phyloP scores from a whole-genome alignment of 768 basidiomycete genomes.

The Tricholoma matsutake region DNA sequence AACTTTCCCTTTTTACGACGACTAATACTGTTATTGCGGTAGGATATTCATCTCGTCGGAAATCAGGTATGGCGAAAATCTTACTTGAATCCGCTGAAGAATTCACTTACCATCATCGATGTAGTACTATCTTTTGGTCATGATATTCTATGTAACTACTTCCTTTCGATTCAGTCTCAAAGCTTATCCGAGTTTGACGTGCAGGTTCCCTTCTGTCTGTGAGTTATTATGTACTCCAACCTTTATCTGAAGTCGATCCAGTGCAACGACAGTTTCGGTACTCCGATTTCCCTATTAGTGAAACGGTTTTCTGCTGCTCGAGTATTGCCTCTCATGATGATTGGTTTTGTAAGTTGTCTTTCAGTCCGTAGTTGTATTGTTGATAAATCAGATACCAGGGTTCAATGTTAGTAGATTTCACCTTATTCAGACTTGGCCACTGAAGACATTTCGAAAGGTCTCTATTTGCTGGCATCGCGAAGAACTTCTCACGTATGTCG shows the following conservation, averaged over 20 bases:
- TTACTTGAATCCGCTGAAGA: background rate
- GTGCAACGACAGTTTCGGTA: slow-evolving; percentile 36
- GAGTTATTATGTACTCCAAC: slow-evolving; percentile 11
- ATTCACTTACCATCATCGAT: background rate
- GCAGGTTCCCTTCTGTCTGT: slow-evolving; percentile 46
- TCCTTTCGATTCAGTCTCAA: background rate
- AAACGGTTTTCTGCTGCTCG: slow-evolving; percentile 46
- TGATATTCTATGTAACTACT: slow-evolving; percentile 40
- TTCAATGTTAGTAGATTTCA: slow-evolving; percentile 31
- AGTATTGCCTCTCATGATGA: slow-evolving; percentile 46
- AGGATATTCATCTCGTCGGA: slow-evolving; percentile 42
- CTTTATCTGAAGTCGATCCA: background rate
- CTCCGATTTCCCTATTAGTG: slow-evolving; percentile 47
- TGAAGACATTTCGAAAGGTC: slow-evolving; percentile 28
- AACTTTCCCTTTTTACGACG: background rate
- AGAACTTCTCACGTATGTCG: slow-evolving; percentile 41
- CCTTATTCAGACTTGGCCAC: background rate
- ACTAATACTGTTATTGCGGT: slow-evolving; percentile 4
- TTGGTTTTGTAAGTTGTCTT: slow-evolving; percentile 41
- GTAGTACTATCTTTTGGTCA: slow-evolving; percentile 47
- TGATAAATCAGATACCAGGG: slow-evolving; percentile 25
- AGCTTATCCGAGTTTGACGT: background rate
- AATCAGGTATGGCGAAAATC: slow-evolving; percentile 34
- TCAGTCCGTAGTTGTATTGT: background rate
- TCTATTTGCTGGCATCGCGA: slow-evolving; percentile 41